These are phyloP conservation scores for Ophiostoma himal-ulmi DNA, from an alignment of 2,329 filamentous ascomycete genomes.

Conservation along the genomic window DNA sequence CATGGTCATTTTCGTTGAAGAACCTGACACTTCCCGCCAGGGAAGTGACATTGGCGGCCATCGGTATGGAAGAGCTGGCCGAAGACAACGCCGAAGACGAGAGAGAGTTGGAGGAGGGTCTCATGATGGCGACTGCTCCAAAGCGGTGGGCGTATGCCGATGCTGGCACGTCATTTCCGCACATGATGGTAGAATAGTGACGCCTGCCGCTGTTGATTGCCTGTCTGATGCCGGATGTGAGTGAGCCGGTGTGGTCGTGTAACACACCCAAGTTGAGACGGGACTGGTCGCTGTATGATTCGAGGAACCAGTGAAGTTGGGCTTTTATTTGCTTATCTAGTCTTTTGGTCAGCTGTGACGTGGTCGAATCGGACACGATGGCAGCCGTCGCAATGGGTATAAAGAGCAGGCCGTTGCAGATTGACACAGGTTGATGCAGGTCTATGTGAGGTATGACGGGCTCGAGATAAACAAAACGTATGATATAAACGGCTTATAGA, in stretches of 20 bases:
- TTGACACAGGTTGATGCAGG: background rate
- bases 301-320: background rate
- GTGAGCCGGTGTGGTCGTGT: background rate
- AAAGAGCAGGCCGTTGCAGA: background rate
- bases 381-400: background rate
- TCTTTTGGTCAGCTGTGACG: background rate
- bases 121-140: slow-evolving; percentile 25
- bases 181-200: slow-evolving; percentile 19
- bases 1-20: slow-evolving; percentile 24
- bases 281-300: background rate
- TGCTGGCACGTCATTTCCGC: slow-evolving; percentile 21
- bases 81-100: background rate
- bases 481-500: background rate
- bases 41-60: background rate
- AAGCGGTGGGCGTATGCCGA: slow-evolving; percentile 22
- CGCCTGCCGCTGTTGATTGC: background rate
- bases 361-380: background rate
- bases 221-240: background rate
- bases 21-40: slow-evolving; percentile 24
- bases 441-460: background rate
- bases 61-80: background rate
- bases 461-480: background rate
- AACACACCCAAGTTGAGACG: background rate
- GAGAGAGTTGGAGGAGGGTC: background rate
- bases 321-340: too few relatives aligned